Evolutionary conservation across 2,329 filamentous ascomycete species (phyloP), one percentile per base, ranked within the genome.

Genomic region (Fusarium nygamai): DNA sequence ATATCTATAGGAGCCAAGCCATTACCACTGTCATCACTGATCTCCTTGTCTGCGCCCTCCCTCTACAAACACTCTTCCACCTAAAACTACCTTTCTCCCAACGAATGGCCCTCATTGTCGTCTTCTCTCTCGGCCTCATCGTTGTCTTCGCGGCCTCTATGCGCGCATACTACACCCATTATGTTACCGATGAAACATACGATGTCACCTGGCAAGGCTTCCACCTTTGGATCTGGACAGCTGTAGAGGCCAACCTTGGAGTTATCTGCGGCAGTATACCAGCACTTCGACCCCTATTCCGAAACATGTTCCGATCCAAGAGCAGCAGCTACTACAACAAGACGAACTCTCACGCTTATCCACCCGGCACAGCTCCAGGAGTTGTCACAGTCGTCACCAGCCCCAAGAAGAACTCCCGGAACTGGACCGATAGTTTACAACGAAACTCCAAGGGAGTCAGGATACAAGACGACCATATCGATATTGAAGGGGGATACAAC

Each of bases 121-220:
- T 85, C 33, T 84, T 85, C 70, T 80, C 80, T 5, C 77, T 83
- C 31, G 83, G 83, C 10, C 54, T 80, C 22, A 61, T 85, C 10
- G 83, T 85, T 50, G 80, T 85, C 24, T 70, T 82, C 16, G 83
- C 82, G 0, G 80, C 81, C 20, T 78, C 78, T 38, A 78, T 84
- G 77, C 78, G 83, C 5, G 79, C 80, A 7, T 84, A 84, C 65
- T 85, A 81, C 79, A 75, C 82, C 27, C 75, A 81, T 57, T 76
- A 79, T 54, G 82, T 84, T 16, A 80, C 82, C 11, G 70, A 79
- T 36, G 48, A 79, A 39, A 83, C 82, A 4, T 84, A 82, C 72
- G 83, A 85, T 67, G 80, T 84, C 1, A 85, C 83, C 6, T 85
- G 83, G 83, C 72, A 83, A 13, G 82, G 83, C 2, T 83, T 83